Conservation (phyloP, 768 basidiomycete genomes). For the Tylopilus cervinicoccineus region DNA sequence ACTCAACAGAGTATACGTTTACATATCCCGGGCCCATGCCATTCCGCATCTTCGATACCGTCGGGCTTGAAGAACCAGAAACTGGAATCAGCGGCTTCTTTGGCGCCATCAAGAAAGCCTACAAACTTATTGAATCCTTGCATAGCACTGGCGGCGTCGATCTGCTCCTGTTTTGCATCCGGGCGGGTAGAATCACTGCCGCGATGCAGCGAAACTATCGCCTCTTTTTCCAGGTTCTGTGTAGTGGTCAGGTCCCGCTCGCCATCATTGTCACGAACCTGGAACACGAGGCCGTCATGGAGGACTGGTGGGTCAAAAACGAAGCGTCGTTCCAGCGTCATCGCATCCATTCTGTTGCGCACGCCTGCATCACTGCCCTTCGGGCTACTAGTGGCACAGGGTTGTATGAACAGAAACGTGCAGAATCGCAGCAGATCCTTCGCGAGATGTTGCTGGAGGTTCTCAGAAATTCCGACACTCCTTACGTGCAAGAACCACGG, state of each 20-base stretch:
- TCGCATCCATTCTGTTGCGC: neutral
- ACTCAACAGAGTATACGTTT: neutral
- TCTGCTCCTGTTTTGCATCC: slow-evolving; percentile 3
- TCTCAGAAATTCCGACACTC: neutral
- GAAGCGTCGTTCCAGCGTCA: neutral
- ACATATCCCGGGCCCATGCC: neutral
- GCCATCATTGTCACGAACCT: neutral
- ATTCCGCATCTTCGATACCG: neutral
- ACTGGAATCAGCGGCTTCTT: neutral
- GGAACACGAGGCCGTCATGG: neutral
- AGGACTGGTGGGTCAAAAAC: neutral
- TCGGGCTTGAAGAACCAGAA: neutral
- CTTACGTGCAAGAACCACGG: neutral
- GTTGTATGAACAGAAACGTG: neutral
- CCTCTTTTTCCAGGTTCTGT: neutral
- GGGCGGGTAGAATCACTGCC: neutral
- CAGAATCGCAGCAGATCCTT: neutral
- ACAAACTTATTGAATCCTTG: neutral
- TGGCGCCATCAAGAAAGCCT: neutral
- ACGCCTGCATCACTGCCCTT: slow-evolving; percentile 1
- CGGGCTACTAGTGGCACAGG: neutral
- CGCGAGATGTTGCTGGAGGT: neutral
- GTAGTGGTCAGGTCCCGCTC: neutral
- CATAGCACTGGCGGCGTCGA: neutral
- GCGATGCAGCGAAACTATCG: neutral